Conservation (phyloP, 176 grass and related monocot species). For the Oropetium thomaeum region DNA sequence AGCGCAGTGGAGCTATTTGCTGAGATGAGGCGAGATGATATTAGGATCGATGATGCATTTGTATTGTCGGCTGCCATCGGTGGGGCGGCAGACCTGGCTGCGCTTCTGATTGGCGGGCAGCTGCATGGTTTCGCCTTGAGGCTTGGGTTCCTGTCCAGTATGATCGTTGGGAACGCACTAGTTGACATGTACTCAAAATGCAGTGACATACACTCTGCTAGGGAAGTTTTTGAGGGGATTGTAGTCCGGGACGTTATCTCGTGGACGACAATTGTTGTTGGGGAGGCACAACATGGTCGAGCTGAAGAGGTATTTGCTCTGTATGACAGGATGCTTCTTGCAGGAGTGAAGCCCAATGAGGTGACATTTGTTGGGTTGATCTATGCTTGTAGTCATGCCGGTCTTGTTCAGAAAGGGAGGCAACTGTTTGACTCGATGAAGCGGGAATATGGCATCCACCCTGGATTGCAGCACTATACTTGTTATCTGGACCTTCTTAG, state of each 20-base stretch:
- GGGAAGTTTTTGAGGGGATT: slow-evolving; percentile 69
- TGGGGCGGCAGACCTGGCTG: slow-evolving; percentile 48
- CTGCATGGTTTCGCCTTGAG: slow-evolving; percentile 54
- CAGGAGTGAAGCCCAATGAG: slow-evolving; percentile 70
- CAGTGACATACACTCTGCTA: slow-evolving; percentile 73
- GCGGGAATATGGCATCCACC: slow-evolving; percentile 59
- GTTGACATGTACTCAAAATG: slow-evolving; percentile 97
- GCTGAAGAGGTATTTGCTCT: slow-evolving; percentile 51
- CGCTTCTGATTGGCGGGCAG: slow-evolving; percentile 53
- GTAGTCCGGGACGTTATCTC: slow-evolving; percentile 50
- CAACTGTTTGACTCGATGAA: slow-evolving; percentile 74
- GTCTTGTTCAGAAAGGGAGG: slow-evolving; percentile 77
- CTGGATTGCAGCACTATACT: slow-evolving; percentile 79
- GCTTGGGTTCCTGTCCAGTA: slow-evolving; percentile 54
- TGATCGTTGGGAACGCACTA: slow-evolving; percentile 65
- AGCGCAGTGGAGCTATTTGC: slow-evolving; percentile 49
- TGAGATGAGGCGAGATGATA: slow-evolving; percentile 59
- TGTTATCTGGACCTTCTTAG: slow-evolving; percentile 90
- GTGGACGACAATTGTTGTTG: slow-evolving; percentile 88
- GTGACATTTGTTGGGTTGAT: slow-evolving; percentile 86
- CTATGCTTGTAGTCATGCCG: slow-evolving; percentile 89
- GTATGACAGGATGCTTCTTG: slow-evolving; percentile 63
- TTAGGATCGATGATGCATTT: slow-evolving; percentile 66
- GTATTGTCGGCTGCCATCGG: slow-evolving; percentile 49
- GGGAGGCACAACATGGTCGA: slow-evolving; percentile 75